phyloP scores from a whole-genome alignment of 257 asterid genomes.

The Oldenlandia corymbosa region DNA sequence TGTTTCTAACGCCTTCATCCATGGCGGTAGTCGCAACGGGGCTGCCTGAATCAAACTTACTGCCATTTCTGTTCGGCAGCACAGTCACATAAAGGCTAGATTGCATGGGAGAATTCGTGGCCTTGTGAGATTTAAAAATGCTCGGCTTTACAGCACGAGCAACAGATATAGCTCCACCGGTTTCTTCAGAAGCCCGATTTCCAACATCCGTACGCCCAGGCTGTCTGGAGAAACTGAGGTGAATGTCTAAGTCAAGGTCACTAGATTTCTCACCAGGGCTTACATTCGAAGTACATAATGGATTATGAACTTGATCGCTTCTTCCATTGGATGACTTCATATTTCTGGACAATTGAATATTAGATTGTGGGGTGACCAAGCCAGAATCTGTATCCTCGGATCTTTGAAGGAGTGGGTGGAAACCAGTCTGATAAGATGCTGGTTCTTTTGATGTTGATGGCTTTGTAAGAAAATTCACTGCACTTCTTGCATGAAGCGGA shows the following conservation, averaged over 20 bases:
- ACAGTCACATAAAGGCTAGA: slow-evolving; percentile 7
- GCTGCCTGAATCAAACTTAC: slow-evolving; percentile 31
- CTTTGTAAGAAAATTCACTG: slow-evolving; percentile 56
- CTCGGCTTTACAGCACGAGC: slow-evolving; percentile 20
- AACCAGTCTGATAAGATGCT: slow-evolving; percentile 45
- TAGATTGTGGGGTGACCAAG: slow-evolving; percentile 26
- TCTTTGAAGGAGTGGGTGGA: slow-evolving; percentile 90
- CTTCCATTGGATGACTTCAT: slow-evolving; percentile 32
- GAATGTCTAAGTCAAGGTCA: slow-evolving; percentile 70
- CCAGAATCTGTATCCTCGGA: slow-evolving; percentile 36
- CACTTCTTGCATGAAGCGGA: slow-evolving; percentile 59
- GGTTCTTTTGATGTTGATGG: slow-evolving; percentile 47
- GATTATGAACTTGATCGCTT: slow-evolving; percentile 26
- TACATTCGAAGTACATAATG: slow-evolving; percentile 15
- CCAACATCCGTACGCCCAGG: slow-evolving; percentile 30
- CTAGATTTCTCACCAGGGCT: slow-evolving; percentile 35
- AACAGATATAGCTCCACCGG: slow-evolving; percentile 17
- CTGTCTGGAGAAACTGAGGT: slow-evolving; percentile 52
- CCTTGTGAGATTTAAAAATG: slow-evolving; percentile 20
- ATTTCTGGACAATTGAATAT: slow-evolving; percentile 29
- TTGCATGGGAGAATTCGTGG: slow-evolving; percentile 21
- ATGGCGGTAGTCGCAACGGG: slow-evolving; percentile 27
- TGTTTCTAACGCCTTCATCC: slow-evolving; percentile 33
- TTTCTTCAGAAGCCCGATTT: slow-evolving; percentile 23
- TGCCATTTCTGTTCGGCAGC: slow-evolving; percentile 21